Conservation (phyloP, 2,329 filamentous ascomycete genomes). For the Fusarium tanahbumbuense region DNA sequence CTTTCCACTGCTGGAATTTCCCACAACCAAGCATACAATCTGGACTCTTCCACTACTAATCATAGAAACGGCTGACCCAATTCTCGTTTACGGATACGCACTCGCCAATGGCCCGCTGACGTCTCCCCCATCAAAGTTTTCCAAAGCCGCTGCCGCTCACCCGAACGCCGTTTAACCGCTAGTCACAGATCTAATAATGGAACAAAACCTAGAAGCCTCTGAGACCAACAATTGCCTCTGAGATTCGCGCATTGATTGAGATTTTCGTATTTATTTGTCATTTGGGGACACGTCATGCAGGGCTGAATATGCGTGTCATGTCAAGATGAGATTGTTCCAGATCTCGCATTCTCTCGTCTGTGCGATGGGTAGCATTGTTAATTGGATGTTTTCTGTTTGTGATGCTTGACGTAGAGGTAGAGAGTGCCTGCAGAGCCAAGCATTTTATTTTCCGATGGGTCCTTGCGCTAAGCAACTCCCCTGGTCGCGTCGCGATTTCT, state of each 20-base stretch:
- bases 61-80: neutral
- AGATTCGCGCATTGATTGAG: neutral
- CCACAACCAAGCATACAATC: neutral
- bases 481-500: neutral
- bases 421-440: slow-evolving; percentile 6
- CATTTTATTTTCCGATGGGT: slow-evolving; percentile 6
- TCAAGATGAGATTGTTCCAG: neutral
- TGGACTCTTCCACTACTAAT: neutral
- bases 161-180: slow-evolving; percentile 21
- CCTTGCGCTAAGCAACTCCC: neutral
- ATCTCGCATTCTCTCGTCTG: neutral
- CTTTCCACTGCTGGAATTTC: neutral
- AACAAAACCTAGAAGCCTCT: neutral
- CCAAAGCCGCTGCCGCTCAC: slow-evolving; percentile 6
- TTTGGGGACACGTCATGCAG: slow-evolving; percentile 15
- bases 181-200: neutral
- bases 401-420: neutral
- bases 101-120: slow-evolving; percentile 11
- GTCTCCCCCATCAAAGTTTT: slow-evolving; percentile 14
- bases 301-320: slow-evolving; percentile 10
- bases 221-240: neutral
- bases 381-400: neutral
- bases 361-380: neutral
- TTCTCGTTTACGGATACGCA: slow-evolving; percentile 17
- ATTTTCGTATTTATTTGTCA: neutral